phyloP scores from a whole-genome alignment of 805 yeast species.

The Saturnispora gosingensis region DNA sequence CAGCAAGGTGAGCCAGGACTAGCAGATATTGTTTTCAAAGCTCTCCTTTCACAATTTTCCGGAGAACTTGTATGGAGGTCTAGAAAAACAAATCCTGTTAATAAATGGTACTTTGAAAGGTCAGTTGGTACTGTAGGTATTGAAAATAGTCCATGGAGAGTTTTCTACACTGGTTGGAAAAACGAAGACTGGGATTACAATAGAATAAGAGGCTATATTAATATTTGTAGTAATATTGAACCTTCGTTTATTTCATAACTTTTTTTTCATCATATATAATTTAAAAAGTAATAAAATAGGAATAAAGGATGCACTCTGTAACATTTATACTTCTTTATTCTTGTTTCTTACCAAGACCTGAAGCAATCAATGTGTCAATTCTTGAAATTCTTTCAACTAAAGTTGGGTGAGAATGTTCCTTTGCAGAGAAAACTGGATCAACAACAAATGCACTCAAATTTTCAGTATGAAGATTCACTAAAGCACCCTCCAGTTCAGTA shows the following conservation, averaged over 20 bases:
- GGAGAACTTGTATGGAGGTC: slow-evolving; percentile 86
- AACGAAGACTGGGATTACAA: slow-evolving; percentile 18
- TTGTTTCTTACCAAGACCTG: slow-evolving; percentile 1
- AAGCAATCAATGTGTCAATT: slow-evolving; percentile 34
- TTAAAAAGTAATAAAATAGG: neutral
- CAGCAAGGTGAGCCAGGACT: slow-evolving; percentile 89
- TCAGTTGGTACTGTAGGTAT: slow-evolving; percentile 59
- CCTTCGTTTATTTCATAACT: slow-evolving; percentile 37
- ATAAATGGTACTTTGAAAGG: slow-evolving; percentile 96
- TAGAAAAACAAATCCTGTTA: slow-evolving; percentile 76
- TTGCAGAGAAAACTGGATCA: slow-evolving; percentile 82
- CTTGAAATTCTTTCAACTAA: slow-evolving; percentile 82
- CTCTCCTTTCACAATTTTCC: slow-evolving; percentile 59
- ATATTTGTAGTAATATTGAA: slow-evolving; percentile 45
- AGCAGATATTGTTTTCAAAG: slow-evolving; percentile 87
- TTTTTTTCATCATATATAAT: neutral
- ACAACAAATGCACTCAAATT: slow-evolving; percentile 83
- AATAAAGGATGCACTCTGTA: neutral
- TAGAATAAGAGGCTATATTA: slow-evolving; percentile 38
- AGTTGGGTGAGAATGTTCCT: slow-evolving; percentile 87
- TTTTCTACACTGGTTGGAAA: slow-evolving; percentile 34
- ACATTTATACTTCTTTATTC: neutral
- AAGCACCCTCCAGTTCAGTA: slow-evolving; percentile 55
- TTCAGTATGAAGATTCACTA: slow-evolving; percentile 68
- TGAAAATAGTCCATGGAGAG: slow-evolving; percentile 29